These are phyloP conservation scores for Pseudisothecium myosuroides DNA, from an alignment of 225 moss, liverwort and hornwort species.

Conservation along the genomic window DNA sequence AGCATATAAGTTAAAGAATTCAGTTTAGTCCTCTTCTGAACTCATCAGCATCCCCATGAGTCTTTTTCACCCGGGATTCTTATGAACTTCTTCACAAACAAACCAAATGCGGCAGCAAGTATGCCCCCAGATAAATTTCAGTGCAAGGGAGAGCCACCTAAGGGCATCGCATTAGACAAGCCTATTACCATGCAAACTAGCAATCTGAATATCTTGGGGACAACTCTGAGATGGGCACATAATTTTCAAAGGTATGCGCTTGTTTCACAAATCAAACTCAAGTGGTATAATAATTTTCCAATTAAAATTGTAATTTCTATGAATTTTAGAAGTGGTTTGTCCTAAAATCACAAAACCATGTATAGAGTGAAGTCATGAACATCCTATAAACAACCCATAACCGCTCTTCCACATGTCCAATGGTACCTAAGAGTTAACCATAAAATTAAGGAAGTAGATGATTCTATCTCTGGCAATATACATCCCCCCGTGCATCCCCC, in stretches of 20 bases:
- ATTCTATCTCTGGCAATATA: neutral
- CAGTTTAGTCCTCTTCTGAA: neutral
- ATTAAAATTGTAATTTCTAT: too few species aligned
- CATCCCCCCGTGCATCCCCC: too few species aligned
- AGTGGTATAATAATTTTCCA: too few species aligned
- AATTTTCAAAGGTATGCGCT: too few species aligned
- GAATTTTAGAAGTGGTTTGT: too few species aligned
- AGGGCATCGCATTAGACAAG: neutral
- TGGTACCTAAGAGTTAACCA: neutral
- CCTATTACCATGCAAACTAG: too few species aligned
- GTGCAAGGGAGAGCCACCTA: neutral
- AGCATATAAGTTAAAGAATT: neutral
- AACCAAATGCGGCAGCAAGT: neutral
- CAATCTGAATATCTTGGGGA: too few species aligned
- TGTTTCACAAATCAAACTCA: too few species aligned
- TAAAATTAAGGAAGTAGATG: neutral
- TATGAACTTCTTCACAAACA: neutral
- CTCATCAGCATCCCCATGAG: neutral
- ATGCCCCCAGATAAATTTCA: neutral
- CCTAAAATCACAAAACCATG: too few species aligned
- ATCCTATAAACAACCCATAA: neutral
- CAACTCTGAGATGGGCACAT: too few species aligned
- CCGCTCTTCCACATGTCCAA: neutral
- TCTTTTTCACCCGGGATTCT: neutral
- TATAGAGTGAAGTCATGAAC: neutral